A percentile compares a stretch with the other conserved stretches of the same genome.
Conservation (phyloP, 306 rosid genomes). For the Luffa acutangula region DNA sequence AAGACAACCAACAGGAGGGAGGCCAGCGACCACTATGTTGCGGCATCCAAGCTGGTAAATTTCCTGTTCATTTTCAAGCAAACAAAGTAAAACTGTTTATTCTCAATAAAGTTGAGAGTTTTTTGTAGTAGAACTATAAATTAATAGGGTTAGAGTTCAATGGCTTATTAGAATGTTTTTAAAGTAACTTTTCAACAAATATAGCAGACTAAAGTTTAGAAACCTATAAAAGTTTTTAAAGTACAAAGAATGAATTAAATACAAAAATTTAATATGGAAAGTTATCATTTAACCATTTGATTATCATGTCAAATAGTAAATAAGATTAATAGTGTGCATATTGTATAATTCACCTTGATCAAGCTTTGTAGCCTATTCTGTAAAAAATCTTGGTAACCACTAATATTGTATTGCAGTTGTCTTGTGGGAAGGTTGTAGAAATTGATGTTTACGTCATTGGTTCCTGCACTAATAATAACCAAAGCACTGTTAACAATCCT, state of each 20-base stretch:
- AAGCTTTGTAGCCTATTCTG: slow-evolving; percentile 26
- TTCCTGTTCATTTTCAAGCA: background rate
- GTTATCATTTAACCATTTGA: background rate
- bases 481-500: slow-evolving; percentile 26
- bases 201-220: too few relatives aligned
- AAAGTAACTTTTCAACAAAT: too few relatives aligned
- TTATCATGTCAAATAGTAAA: background rate
- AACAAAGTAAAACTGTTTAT: too few relatives aligned
- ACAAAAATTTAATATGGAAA: too few relatives aligned
- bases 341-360: slow-evolving; percentile 23
- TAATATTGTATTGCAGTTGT: slow-evolving; percentile 22
- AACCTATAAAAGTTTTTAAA: too few relatives aligned
- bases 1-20: slow-evolving; percentile 22
- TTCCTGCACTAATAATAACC: slow-evolving; percentile 46
- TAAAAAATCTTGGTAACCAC: slow-evolving; percentile 46
- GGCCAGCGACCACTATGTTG: background rate
- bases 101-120: too few relatives aligned
- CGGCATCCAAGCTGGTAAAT: slow-evolving; percentile 5
- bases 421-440: slow-evolving; percentile 41
- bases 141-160: too few relatives aligned
- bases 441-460: slow-evolving; percentile 46
- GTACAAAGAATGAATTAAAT: too few relatives aligned
- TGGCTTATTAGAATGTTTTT: too few relatives aligned
- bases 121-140: too few relatives aligned
- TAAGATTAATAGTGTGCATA: too few relatives aligned